These are phyloP conservation scores for Epicoccum nigrum DNA, from an alignment of 2,329 filamentous ascomycete genomes.

Conservation along the genomic window DNA sequence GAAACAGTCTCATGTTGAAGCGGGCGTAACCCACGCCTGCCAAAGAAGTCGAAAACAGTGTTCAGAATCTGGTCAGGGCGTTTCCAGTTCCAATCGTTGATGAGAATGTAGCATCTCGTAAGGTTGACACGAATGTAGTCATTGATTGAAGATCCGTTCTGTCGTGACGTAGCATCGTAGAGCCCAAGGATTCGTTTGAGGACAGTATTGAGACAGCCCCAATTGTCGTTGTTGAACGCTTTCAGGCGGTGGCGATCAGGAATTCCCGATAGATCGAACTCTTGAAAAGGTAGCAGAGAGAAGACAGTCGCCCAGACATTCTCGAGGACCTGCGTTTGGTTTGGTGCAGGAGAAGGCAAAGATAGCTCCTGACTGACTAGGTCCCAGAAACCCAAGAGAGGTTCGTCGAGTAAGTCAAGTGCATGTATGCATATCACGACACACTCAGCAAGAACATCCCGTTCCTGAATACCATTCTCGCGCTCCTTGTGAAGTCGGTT, in stretches of 20 bases:
- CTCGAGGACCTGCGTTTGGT: slow-evolving; percentile 44
- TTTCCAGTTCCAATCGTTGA: slow-evolving; percentile 63
- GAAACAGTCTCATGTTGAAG: slow-evolving; percentile 58
- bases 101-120: slow-evolving; percentile 59
- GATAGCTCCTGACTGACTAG: slow-evolving; percentile 47
- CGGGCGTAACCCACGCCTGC: slow-evolving; percentile 58
- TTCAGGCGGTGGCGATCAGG: slow-evolving; percentile 51
- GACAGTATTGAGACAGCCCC: slow-evolving; percentile 56
- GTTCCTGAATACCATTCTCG: slow-evolving; percentile 57
- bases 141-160: slow-evolving; percentile 56
- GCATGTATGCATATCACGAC: slow-evolving; percentile 56
- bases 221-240: slow-evolving; percentile 53
- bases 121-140: slow-evolving; percentile 60
- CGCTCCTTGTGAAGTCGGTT: slow-evolving; percentile 50
- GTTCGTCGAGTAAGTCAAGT: slow-evolving; percentile 39
- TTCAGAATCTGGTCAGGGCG: slow-evolving; percentile 61
- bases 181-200: slow-evolving; percentile 55
- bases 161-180: slow-evolving; percentile 52
- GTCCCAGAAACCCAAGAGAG: slow-evolving; percentile 52
- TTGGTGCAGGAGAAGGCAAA: slow-evolving; percentile 21
- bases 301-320: slow-evolving; percentile 55
- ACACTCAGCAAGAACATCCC: slow-evolving; percentile 52
- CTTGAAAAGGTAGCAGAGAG: slow-evolving; percentile 59
- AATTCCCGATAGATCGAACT: slow-evolving; percentile 59
- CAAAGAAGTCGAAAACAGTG: slow-evolving; percentile 65